A percentile compares a stretch with the other conserved stretches of the same genome.
These are phyloP conservation scores for Fusarium brachygibbosum DNA, from an alignment of 2,329 filamentous ascomycete species.

Conservation along the genomic window DNA sequence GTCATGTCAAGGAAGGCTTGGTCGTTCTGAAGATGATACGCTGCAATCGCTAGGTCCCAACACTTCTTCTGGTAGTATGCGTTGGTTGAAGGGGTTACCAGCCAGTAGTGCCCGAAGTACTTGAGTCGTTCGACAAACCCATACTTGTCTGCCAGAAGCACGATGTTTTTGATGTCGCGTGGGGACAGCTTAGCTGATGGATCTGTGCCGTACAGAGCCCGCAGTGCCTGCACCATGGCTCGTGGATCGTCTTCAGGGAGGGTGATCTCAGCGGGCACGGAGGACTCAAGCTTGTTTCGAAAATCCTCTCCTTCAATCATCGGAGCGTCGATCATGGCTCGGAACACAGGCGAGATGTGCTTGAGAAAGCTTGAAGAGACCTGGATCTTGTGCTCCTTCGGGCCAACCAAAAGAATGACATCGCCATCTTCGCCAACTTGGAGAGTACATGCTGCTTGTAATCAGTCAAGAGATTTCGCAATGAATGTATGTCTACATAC, in stretches of 20 bases:
- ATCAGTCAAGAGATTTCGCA: not conserved
- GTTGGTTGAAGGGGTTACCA: fast-evolving
- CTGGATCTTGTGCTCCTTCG: not conserved
- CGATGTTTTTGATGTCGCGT: fast-evolving
- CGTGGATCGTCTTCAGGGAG: not conserved
- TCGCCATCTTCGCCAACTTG: not conserved
- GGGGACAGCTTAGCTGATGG: not conserved
- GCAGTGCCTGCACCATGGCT: fast-evolving
- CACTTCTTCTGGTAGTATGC: fast-evolving
- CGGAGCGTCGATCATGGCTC: not conserved
- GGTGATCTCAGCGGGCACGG: fast-evolving
- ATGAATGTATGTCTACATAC: not conserved
- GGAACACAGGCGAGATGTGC: not conserved
- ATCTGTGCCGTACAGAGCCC: not conserved
- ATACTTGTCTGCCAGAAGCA: conserved; percentile 1
- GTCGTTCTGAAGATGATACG: not conserved
- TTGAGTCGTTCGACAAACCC: fast-evolving
- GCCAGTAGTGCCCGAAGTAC: not conserved
- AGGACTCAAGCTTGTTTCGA: fast-evolving
- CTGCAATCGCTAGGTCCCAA: not conserved
- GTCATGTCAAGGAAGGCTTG: not conserved
- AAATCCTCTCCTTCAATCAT: not conserved
- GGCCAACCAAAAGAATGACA: conserved; percentile 6
- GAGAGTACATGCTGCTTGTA: too few species aligned
- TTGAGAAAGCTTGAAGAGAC: not conserved